Conservation (phyloP, 1,139 yeast species). For the Wickerhamiella pararugosa region DNA sequence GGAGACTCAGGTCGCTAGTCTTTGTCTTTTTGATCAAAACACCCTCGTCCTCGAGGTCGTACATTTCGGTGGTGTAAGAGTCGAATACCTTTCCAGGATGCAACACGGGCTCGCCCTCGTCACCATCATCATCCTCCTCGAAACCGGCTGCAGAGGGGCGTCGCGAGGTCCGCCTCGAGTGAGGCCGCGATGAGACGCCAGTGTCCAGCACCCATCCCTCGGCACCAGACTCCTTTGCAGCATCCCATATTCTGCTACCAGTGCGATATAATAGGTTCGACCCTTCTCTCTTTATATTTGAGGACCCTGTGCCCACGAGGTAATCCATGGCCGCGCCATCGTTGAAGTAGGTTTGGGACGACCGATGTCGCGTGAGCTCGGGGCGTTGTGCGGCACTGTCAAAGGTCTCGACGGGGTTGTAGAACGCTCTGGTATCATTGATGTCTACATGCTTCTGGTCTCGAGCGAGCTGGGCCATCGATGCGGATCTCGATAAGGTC, state of each 20-base stretch:
- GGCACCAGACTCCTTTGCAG: slow-evolving; percentile 5
- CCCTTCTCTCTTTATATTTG: slow-evolving; percentile 7
- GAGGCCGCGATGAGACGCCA: slow-evolving; percentile 4
- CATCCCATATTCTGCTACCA: slow-evolving; percentile 13
- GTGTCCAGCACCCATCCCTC: background rate
- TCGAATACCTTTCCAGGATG: slow-evolving; percentile 2
- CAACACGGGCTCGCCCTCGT: slow-evolving; percentile 3
- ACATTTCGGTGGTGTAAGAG: background rate
- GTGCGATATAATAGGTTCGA: slow-evolving; percentile 14
- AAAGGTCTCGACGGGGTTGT: slow-evolving; percentile 1
- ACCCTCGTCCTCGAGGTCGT: background rate
- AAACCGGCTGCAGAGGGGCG: slow-evolving; percentile 2
- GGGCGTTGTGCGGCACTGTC: slow-evolving; percentile 1
- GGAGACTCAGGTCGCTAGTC: background rate
- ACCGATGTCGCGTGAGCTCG: slow-evolving; percentile 3
- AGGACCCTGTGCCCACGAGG: background rate
- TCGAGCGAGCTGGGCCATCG: slow-evolving; percentile 16
- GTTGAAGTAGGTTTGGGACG: slow-evolving; percentile 1
- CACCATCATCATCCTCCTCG: slow-evolving; percentile 1
- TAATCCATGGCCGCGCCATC: slow-evolving; percentile 5
- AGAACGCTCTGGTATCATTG: slow-evolving; percentile 15
- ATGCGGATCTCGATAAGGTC: slow-evolving; percentile 4
- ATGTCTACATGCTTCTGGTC: slow-evolving; percentile 8
- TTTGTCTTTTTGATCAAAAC: background rate
- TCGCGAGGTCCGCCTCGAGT: slow-evolving; percentile 6